Base-by-base conservation (phyloP, 2,329 filamentous ascomycete species). In the Lachnellula occidentalis region DNA sequence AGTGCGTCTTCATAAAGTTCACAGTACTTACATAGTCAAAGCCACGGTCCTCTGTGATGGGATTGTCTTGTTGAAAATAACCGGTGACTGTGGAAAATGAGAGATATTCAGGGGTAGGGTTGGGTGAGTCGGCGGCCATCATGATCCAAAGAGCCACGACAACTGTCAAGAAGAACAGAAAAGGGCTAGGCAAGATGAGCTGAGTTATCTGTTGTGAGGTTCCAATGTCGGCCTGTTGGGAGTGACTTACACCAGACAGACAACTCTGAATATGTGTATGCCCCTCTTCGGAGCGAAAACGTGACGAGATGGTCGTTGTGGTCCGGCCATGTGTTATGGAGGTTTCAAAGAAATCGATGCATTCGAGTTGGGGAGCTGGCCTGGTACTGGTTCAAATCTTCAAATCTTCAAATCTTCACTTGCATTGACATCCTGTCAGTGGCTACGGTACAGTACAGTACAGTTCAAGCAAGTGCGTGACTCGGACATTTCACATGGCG, bases 61-160 rank as follows among this genome's bases (percentile, higher is more conserved):
- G 67, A 31, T 86, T 77, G 64, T 87, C 84, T 64, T 88, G 85
- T 22, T 81, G 71, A 62, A 88, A 88, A 66, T 83, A 82, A 0
- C 82, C 84, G 0, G 74, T 72, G 3, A 87, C 76, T 0, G 83
- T 80, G 0, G 76, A 79, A 66, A 84, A 86, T 74, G 70, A 42
- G 76, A 62, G 48, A 50, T 63, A 53, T n/a, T 79, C 48, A 34
- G 54, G 41, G n/a, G 53, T 48, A 3, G 51, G 55, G 7, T 48
- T n/a, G 31, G 55, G 48, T 22, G 58, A 19, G 48, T 62, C 57
- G 24, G 56, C 57, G 24, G 56, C 61, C 63, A 67, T 66, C 24
- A 63, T 64, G 34, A 65, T 45, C 2, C 64, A 42, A 14, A 66
- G 53, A 2, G 57, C 52, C 15, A 62, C 42, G 41, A 64, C 42